Conservation (phyloP, 495 filamentous ascomycete genomes). For the Aspergillus mulundensis region DNA sequence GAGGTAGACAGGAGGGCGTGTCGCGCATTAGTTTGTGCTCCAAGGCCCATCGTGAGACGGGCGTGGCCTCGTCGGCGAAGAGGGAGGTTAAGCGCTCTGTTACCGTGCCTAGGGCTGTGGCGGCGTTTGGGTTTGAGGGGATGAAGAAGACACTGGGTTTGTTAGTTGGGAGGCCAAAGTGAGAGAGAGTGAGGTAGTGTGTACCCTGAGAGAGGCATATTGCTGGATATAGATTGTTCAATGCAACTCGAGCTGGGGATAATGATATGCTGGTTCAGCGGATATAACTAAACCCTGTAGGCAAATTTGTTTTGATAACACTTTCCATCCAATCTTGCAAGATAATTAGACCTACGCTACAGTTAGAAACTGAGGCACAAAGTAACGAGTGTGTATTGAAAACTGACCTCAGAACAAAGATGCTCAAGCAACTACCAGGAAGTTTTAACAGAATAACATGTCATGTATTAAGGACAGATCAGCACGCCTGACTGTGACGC, state of each 20-base stretch:
- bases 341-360: not conserved
- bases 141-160: slow-evolving; percentile 43
- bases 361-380: not conserved
- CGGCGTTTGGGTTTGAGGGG: slow-evolving; percentile 40
- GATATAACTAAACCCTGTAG: too few species aligned
- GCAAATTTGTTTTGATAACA: not conserved
- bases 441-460: not conserved
- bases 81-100: slow-evolving; percentile 40
- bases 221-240: not conserved
- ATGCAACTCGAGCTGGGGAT: not conserved
- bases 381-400: not conserved
- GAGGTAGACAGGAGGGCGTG: slow-evolving; percentile 40
- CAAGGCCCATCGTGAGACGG: slow-evolving; percentile 39
- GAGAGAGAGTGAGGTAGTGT: not conserved
- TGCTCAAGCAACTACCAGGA: not conserved
- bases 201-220: slow-evolving; percentile 37
- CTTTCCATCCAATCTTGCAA: not conserved
- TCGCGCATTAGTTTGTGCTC: slow-evolving; percentile 47
- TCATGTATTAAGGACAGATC: not conserved
- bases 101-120: slow-evolving; percentile 31
- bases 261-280: not conserved
- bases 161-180: not conserved
- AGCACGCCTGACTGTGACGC: too few species aligned
- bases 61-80: slow-evolving; percentile 35
- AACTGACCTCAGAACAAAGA: not conserved